Evolutionary conservation across 148 eudicot species (phyloP).

Genomic region (Camellia sinensis): DNA sequence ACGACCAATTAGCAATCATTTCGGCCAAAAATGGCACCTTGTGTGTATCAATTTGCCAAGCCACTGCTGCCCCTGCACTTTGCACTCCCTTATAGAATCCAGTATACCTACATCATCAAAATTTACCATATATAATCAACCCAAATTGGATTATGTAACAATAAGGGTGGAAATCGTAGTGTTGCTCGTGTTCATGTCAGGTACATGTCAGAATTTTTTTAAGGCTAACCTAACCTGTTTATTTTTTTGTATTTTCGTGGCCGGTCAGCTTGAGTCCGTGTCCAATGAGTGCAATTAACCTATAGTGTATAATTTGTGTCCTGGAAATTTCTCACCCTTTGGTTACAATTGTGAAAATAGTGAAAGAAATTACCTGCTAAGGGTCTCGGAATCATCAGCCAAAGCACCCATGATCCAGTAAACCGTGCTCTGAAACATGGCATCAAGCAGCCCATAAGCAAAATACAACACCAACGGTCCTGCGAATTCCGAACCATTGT

Average conservation of each 20-base stretch:
- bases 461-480: constrained; percentile 90
- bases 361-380: constrained; percentile 64
- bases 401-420: constrained; percentile 92
- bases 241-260: too few relatives aligned
- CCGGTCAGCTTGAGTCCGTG: too few relatives aligned
- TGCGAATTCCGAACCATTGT: constrained; percentile 61
- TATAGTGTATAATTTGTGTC: too few relatives aligned
- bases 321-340: not conserved
- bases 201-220: too few relatives aligned
- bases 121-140: not conserved
- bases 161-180: too few relatives aligned
- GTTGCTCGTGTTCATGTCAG: too few relatives aligned
- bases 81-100: constrained; percentile 98
- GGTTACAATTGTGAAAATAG: not conserved
- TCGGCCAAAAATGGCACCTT: constrained; percentile 57
- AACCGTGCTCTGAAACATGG: constrained; percentile 95
- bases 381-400: constrained; percentile 84
- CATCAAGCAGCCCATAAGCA: constrained; percentile 78
- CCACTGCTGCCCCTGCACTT: constrained; percentile 92
- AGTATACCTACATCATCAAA: constrained; percentile 51
- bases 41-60: constrained; percentile 90
- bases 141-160: not conserved
- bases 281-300: too few relatives aligned
- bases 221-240: too few relatives aligned
- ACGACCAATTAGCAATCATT: constrained; percentile 65